Percentiles rank a stretch among this genome's conserved stretches.
phyloP scores from a whole-genome alignment of 208 protist species.

The Porcisia deanei region DNA sequence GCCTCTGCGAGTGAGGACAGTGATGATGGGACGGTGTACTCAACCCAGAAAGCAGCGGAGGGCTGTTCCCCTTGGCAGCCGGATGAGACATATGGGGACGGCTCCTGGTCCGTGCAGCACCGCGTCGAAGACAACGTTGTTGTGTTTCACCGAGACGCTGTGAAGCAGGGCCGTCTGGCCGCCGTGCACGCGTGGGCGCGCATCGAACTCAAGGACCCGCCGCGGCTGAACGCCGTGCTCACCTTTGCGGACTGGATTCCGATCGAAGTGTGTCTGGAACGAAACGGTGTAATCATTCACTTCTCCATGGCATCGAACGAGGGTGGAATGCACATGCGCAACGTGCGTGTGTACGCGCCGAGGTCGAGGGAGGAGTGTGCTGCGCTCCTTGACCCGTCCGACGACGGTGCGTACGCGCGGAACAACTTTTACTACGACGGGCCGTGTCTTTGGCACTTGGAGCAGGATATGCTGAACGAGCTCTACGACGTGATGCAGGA shows the following conservation, averaged over 20 bases:
- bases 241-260: slow-evolving; percentile 79
- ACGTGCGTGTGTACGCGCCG: slow-evolving; percentile 75
- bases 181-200: slow-evolving; percentile 62
- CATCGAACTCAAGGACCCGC: slow-evolving; percentile 65
- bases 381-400: slow-evolving; percentile 36
- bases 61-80: not conserved
- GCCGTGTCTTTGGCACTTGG: slow-evolving; percentile 81
- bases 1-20: not conserved
- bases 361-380: slow-evolving; percentile 16
- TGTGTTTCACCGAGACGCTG: slow-evolving; percentile 50
- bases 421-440: slow-evolving; percentile 82
- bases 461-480: slow-evolving; percentile 83
- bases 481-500: slow-evolving; percentile 89
- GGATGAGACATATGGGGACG: slow-evolving; percentile 24
- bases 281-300: slow-evolving; percentile 78
- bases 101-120: slow-evolving; percentile 53
- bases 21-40: not conserved
- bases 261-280: slow-evolving; percentile 72
- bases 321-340: slow-evolving; percentile 87
- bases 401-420: slow-evolving; percentile 55
- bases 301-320: slow-evolving; percentile 74
- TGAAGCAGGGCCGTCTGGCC: slow-evolving; percentile 31
- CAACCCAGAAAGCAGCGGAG: not conserved
- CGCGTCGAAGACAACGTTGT: slow-evolving; percentile 47
- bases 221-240: slow-evolving; percentile 59